These are phyloP conservation scores for Debaryomycetaceae sp. DNA, from an alignment of 1,139 yeast species.

Conservation along the genomic window DNA sequence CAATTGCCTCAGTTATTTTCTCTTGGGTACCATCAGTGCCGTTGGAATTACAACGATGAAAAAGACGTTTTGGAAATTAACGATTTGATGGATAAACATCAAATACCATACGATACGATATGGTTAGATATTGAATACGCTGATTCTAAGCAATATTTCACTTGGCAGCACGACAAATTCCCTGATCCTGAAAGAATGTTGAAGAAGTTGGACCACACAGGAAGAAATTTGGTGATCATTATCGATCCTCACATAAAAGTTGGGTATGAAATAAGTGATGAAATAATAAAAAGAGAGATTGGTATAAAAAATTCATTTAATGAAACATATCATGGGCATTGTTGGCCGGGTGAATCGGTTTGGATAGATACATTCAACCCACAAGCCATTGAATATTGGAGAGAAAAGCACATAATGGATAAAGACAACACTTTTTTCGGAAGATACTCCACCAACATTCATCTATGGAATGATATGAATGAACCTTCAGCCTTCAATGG, in stretches of 20 bases:
- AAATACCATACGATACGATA: slow-evolving; percentile 85
- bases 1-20: slow-evolving; percentile 77
- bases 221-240: slow-evolving; percentile 78
- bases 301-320: slow-evolving; percentile 39
- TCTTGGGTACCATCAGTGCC: slow-evolving; percentile 90
- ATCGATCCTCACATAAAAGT: slow-evolving; percentile 89
- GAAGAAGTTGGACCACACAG: slow-evolving; percentile 59
- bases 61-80: slow-evolving; percentile 74
- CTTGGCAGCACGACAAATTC: slow-evolving; percentile 78
- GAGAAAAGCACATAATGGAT: slow-evolving; percentile 21
- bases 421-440: slow-evolving; percentile 44
- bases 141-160: slow-evolving; percentile 79
- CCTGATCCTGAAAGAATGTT: slow-evolving; percentile 74
- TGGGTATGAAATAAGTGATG: slow-evolving; percentile 63
- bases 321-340: slow-evolving; percentile 70
- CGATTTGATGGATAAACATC: slow-evolving; percentile 64
- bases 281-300: slow-evolving; percentile 33
- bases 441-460: slow-evolving; percentile 54
- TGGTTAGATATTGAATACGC: slow-evolving; percentile 97
- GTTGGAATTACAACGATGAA: slow-evolving; percentile 95
- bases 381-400: slow-evolving; percentile 61
- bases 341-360: slow-evolving; percentile 97
- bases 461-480: slow-evolving; percentile 97
- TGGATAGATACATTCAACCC: slow-evolving; percentile 90
- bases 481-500: slow-evolving; percentile 96